Base-by-base conservation (phyloP, 257 asterid genomes). In the Capsicum baccatum region DNA sequence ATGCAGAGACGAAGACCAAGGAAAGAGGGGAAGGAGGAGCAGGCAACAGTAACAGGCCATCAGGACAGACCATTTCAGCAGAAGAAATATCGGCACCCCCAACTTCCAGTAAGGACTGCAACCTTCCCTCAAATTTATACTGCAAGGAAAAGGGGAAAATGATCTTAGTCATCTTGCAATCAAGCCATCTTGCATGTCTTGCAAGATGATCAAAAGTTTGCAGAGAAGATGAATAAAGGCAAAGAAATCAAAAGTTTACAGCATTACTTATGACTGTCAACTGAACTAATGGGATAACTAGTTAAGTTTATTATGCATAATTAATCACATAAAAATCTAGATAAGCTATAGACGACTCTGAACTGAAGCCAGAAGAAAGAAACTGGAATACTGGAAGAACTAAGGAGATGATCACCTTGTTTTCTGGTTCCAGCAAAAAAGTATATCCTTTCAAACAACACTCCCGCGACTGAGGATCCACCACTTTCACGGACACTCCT, bases 101-200 rank as follows among this genome's bases (percentile, higher is more conserved):
- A n/a, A 89, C 89, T 81, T 97, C 97, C 91, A 95, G 88, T 55
- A 97, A 87, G 83, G 90, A 66, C 87, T 83, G 92, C 89, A 97
- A 90, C 91, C 89, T 92, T 83, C 91, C 97, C 91, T 90, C 90
- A 85, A 89, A 91, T 88, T 91, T 95, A 87, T 97, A 95, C 98
- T 95, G 94, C 79, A 63, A 87, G 73, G 84, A 50, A 58, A 58
- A 82, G 85, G 67, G 81, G 16, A 82, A 83, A 42, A 33, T 19
- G n/a, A 82, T 54, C 13, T 68, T 35, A 42, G 74, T 66, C 60
- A 26, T 26, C 33, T 26, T 26, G 33, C 73, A 78, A 73, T 83
- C 66, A 79, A 69, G 11, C 83, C 82, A 70, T 54, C 48, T 55
- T n/a, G 57, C 54, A 83, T 57, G 35, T 59, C 55, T 26, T 26